Evolutionary conservation across 2,329 filamentous ascomycete genomes (phyloP), one percentile per base, ranked within the genome.

Genomic region (Trichoderma gracile): DNA sequence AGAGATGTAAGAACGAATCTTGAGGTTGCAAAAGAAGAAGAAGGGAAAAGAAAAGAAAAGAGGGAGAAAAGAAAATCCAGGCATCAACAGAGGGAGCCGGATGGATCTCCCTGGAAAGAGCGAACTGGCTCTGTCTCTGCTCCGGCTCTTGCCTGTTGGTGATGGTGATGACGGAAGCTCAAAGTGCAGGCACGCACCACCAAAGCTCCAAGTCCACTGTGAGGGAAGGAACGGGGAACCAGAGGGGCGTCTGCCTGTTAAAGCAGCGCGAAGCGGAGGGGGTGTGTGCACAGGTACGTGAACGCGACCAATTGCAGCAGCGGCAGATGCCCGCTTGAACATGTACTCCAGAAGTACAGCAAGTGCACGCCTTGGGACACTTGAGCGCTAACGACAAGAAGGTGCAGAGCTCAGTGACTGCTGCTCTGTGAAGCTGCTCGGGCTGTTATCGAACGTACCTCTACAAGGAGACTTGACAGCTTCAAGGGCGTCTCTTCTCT

Each of bases 151-250:
- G 58, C 49, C 52, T 42, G 38, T 61, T 61, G 58, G 58, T 61
- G 58, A 53, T 62, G 59, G 49, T 62, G 59, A 62, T 54, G 56
- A n/a, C 43, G 33, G 49, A 62, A 49, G 49, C 49, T 61, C 58
- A 53, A 61, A 61, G 58, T 46, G 58, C 59, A 62, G 59, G 58
- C 59, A 62, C 49, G 59, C 59, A 62, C 38, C 58, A 54, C 52
- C 52, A 55, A 21, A 14, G 52, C 52, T 58, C 43, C 40, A 45
- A 58, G 23, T 25, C 55, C 25, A 15, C 49, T 54, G 49, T 54
- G 49, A 50, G 47, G 59, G 59, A 45, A 62, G 49, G 58, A 38
- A 38, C 33, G 54, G 58, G 58, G 47, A 61, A 53, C 58, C 47
- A 45, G 47, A 53, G 58, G 59, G 59, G 59, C 59, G 59, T 46